Percentiles rank a stretch among this genome's conserved stretches.
These are phyloP conservation scores for Metschnikowia aberdeeniae DNA, from an alignment of 805 yeast species.

Conservation along the genomic window DNA sequence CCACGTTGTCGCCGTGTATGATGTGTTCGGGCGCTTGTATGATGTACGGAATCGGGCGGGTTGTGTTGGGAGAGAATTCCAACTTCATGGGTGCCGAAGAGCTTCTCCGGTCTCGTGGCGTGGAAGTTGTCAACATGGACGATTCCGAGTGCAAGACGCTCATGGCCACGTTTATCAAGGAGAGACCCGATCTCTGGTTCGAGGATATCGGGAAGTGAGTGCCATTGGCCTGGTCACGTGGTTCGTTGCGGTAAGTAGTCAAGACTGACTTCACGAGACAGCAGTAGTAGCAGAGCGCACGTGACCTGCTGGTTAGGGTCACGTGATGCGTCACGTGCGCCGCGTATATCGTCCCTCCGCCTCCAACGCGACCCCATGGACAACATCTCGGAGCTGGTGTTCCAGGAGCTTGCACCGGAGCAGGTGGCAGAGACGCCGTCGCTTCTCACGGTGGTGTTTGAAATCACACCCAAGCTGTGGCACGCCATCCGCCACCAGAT, in stretches of 20 bases:
- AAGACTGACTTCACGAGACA: too few species aligned
- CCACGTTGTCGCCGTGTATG: slow-evolving; percentile 87
- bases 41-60: slow-evolving; percentile 81
- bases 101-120: slow-evolving; percentile 60
- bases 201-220: slow-evolving; percentile 66
- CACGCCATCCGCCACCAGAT: slow-evolving; percentile 40
- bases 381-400: slow-evolving; percentile 60
- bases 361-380: slow-evolving; percentile 43
- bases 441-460: slow-evolving; percentile 71
- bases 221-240: too few species aligned
- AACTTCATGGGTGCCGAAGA: slow-evolving; percentile 85
- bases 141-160: slow-evolving; percentile 60
- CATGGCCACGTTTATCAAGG: slow-evolving; percentile 74
- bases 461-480: slow-evolving; percentile 74
- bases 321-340: neutral
- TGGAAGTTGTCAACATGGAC: slow-evolving; percentile 62
- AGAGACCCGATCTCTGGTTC: slow-evolving; percentile 73
- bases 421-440: slow-evolving; percentile 55
- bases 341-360: neutral
- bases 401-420: slow-evolving; percentile 32
- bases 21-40: slow-evolving; percentile 96
- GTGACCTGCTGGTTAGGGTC: neutral
- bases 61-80: slow-evolving; percentile 84
- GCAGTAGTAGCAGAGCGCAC: neutral
- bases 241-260: too few species aligned